Evolutionary conservation across 306 rosid genomes (phyloP), one percentile per base, ranked within the genome.

Genomic region (Abrus precatorius): DNA sequence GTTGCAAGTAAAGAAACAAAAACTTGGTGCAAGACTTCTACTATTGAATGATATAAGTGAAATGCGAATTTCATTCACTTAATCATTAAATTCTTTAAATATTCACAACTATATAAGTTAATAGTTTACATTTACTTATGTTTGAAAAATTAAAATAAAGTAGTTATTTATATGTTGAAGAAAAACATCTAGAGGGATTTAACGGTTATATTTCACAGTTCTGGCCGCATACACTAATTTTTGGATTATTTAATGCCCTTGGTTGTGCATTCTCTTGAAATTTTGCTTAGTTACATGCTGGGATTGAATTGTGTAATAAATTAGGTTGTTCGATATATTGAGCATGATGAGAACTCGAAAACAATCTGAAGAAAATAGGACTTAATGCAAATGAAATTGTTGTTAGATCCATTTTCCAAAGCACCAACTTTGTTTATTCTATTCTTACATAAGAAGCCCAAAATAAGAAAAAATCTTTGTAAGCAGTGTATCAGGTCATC

Each of bases 401-500:
- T 77, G 33, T 40, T 52, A 41, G 13, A 9, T 80, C 8, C 44
- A 49, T 44, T 54, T 43, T 54, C 71, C 52, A 14, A 62, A 62
- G 38, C 63, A 28, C 13, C 34, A 34, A 63, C 41, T 7, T 53
- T 45, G 48, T 50, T 52, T 50, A 63, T 60, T 20, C 0, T 34
- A 6, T 44, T 33, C 6, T 40, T 27, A 53, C 45, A 0, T 43
- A 36, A 7, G 27, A 61, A 75, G 14, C 11, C 47, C 40, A 75
- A 76, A 79, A 78, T 61, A 79, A 72, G 55, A 52, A 73, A 75
- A 29, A 69, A 36, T 20, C 68, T 73, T 77, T 72, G 79, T 69
- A 74, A 80, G 44, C 60, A 77, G 69, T 76, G 86, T 54, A 72
- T 85, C 69, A 79, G 45, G 48, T 61, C 72, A 72, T 62, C 7